A percentile compares a stretch with the other conserved stretches of the same genome.
Evolutionary conservation across 176 grass and related monocot genomes (phyloP).

Genomic region (Ampelocalamus luodianensis): DNA sequence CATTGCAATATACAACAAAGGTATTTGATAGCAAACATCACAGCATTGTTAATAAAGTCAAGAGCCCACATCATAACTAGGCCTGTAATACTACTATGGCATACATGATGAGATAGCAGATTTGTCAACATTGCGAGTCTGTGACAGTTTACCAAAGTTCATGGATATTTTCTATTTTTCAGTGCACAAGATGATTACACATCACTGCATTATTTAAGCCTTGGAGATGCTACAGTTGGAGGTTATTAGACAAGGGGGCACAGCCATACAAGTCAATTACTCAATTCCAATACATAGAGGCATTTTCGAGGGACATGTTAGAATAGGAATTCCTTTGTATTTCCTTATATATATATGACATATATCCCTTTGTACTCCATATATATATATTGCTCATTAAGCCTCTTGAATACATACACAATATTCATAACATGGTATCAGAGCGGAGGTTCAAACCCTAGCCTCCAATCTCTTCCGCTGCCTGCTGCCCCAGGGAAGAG

Average conservation of each 20-base stretch:
- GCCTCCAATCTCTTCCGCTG: no score
- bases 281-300: neutral
- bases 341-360: no score
- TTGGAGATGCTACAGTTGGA: slow-evolving; percentile 8
- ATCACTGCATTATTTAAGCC: slow-evolving; percentile 25
- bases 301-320: slow-evolving; percentile 23
- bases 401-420: no score
- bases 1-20: neutral
- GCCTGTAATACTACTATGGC: neutral
- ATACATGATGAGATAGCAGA: slow-evolving; percentile 24
- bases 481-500: no score
- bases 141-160: slow-evolving; percentile 10
- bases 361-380: no score
- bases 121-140: neutral
- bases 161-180: neutral
- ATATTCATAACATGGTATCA: no score
- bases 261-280: slow-evolving; percentile 8
- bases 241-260: slow-evolving; percentile 16
- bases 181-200: neutral
- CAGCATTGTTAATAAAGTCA: slow-evolving; percentile 7
- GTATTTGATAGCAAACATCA: slow-evolving; percentile 6
- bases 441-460: no score
- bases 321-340: no score
- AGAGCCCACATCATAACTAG: slow-evolving; percentile 16
- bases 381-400: no score